These are phyloP conservation scores for Sporothrix phasma DNA, from an alignment of 2,329 filamentous ascomycete species.

Conservation along the genomic window DNA sequence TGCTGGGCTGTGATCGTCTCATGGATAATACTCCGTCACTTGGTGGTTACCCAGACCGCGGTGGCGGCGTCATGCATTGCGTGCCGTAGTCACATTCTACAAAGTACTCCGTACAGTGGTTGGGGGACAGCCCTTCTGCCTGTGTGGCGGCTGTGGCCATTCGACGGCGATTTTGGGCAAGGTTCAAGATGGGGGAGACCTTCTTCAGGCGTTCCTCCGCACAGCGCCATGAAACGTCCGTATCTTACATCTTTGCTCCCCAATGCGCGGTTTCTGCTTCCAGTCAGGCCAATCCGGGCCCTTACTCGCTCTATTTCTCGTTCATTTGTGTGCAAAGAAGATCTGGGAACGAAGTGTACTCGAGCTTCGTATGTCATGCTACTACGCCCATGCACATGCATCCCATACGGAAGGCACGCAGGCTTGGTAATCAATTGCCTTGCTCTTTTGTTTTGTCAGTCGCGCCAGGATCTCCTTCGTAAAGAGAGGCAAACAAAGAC, in stretches of 20 bases:
- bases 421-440: background rate
- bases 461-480: no score
- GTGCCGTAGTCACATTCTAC: background rate
- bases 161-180: background rate
- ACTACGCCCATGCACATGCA: background rate
- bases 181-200: background rate
- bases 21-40: background rate
- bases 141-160: no score
- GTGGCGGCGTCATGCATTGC: conserved; percentile 1
- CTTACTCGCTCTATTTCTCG: conserved; percentile 10
- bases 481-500: no score
- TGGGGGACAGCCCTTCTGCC: background rate
- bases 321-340: conserved; percentile 5
- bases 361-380: background rate
- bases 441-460: background rate
- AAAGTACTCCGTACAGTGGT: no score
- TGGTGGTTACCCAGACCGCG: background rate
- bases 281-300: conserved; percentile 4
- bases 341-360: background rate
- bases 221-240: background rate
- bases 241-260: background rate
- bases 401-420: background rate
- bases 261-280: conserved; percentile 3
- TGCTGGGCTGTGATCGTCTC: background rate
- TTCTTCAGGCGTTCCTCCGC: background rate